These are phyloP conservation scores for Pouteria campechiana DNA, from an alignment of 179 eudicot species.

Conservation along the genomic window DNA sequence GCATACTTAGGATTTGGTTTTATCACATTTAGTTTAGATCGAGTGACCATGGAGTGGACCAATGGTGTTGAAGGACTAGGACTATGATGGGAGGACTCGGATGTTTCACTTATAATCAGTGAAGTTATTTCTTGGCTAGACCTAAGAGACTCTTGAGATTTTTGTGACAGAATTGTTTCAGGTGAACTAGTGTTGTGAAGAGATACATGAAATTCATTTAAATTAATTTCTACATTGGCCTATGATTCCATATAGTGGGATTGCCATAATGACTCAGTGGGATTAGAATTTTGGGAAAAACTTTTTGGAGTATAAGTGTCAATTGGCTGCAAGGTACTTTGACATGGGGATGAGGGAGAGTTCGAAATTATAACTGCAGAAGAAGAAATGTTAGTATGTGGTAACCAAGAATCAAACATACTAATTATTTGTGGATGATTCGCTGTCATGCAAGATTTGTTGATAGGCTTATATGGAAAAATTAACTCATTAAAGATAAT, in stretches of 20 bases:
- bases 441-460: no score
- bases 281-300: not conserved
- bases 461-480: not conserved
- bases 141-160: not conserved
- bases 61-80: no score
- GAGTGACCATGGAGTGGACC: not conserved
- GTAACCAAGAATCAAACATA: no score
- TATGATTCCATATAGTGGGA: no score
- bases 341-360: not conserved
- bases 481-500: not conserved
- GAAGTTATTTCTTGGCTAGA: not conserved
- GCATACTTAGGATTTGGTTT: not conserved
- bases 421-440: no score
- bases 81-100: no score
- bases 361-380: not conserved
- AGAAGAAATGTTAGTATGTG: no score
- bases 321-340: not conserved
- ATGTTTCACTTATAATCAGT: no score
- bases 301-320: not conserved
- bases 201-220: no score
- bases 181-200: no score
- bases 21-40: not conserved
- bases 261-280: not conserved
- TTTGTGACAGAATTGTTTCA: not conserved
- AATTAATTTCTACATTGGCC: no score